phyloP scores from a whole-genome alignment of 139 green algal genomes.

The Desmodesmus armatus region DNA sequence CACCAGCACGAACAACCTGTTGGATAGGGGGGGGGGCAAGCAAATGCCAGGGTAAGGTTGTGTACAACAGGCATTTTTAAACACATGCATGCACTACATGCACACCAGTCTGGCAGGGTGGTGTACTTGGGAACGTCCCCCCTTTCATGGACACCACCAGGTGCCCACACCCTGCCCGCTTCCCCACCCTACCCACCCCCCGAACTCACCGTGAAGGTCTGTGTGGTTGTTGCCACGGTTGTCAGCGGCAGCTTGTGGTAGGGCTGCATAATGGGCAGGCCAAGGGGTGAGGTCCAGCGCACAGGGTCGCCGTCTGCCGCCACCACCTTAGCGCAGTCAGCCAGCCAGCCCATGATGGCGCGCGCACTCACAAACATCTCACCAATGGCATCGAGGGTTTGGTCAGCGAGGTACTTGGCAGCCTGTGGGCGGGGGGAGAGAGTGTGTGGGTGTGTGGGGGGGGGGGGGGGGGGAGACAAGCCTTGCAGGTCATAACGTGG shows the following conservation, averaged over 20 bases:
- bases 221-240: slow-evolving; percentile 36
- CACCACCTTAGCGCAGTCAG: slow-evolving; percentile 72
- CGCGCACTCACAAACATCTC: slow-evolving; percentile 89
- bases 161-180: background rate
- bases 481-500: background rate
- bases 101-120: too few relatives aligned
- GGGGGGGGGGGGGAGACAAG: too few relatives aligned
- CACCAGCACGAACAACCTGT: too few relatives aligned
- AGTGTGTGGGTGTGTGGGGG: too few relatives aligned
- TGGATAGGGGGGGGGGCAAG: too few relatives aligned
- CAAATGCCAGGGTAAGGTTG: too few relatives aligned
- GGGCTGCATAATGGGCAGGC: slow-evolving; percentile 93
- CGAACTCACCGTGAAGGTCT: slow-evolving; percentile 13
- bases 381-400: slow-evolving; percentile 81
- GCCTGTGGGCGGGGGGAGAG: too few relatives aligned
- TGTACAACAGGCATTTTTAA: too few relatives aligned
- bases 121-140: too few relatives aligned
- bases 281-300: slow-evolving; percentile 89
- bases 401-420: slow-evolving; percentile 78
- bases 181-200: background rate
- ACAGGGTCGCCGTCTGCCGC: slow-evolving; percentile 67
- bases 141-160: too few relatives aligned
- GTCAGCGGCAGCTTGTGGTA: slow-evolving; percentile 70
- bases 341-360: slow-evolving; percentile 94
- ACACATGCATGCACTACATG: too few relatives aligned